Percentiles rank a stretch among this genome's conserved stretches.
These are phyloP conservation scores for Phytopythium delawarense DNA, from an alignment of 352 stramenopile genomes.

Conservation along the genomic window DNA sequence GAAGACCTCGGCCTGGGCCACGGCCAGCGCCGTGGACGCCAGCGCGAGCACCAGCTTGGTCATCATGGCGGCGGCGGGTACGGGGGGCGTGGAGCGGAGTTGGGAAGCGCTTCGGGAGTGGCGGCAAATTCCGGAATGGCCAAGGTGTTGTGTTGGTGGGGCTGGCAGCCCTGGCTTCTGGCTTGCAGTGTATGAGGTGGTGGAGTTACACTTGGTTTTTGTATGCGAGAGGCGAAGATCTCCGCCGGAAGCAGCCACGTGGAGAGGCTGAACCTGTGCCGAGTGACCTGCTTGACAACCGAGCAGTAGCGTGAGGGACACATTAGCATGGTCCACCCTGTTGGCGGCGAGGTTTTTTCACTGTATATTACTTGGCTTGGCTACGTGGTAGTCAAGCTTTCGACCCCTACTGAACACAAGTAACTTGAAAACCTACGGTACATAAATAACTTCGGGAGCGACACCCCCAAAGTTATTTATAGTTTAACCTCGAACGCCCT, in stretches of 20 bases:
- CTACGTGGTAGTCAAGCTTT: too few species aligned
- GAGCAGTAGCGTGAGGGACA: constrained; percentile 1
- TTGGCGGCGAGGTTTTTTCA: too few species aligned
- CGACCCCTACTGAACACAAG: too few species aligned
- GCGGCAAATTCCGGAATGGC: constrained; percentile 8
- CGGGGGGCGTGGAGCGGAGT: background rate
- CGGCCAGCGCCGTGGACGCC: constrained; percentile 39
- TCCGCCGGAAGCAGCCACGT: constrained; percentile 6
- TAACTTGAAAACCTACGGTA: too few species aligned
- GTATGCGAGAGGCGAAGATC: constrained; percentile 4
- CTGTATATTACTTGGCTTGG: too few species aligned
- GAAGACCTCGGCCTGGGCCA: constrained; percentile 77
- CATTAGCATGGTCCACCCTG: background rate
- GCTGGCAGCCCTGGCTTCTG: too few species aligned
- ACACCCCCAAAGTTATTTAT: too few species aligned
- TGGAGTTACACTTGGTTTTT: background rate
- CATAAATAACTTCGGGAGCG: too few species aligned
- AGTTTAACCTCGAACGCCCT: too few species aligned
- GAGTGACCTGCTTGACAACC: constrained; percentile 6
- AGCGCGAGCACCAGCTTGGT: constrained; percentile 61
- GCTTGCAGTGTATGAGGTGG: background rate
- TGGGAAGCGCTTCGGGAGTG: too few species aligned
- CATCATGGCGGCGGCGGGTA: constrained; percentile 32
- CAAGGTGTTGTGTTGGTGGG: background rate
- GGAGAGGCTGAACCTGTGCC: background rate